phyloP scores from a whole-genome alignment of 2,329 filamentous ascomycete genomes.

The Metarhizium album region DNA sequence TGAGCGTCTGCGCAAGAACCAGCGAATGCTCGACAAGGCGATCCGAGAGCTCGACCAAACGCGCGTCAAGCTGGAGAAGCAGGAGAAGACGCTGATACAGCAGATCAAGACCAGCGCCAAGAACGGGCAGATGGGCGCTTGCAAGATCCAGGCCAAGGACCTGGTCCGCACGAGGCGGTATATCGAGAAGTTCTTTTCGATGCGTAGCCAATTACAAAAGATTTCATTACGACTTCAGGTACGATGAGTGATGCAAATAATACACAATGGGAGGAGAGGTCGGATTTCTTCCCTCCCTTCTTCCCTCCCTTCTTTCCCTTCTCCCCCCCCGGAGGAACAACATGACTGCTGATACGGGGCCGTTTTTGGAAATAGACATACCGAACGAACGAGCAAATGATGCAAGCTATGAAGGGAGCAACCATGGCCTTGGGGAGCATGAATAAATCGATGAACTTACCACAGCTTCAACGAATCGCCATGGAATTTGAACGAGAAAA shows the following conservation, averaged over 20 bases:
- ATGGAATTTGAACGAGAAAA: conserved; percentile 99
- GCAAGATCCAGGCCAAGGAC: conserved; percentile 97
- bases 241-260: conserved; percentile 9
- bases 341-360: conserved; percentile 6
- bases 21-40: conserved; percentile 92
- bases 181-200: conserved; percentile 96
- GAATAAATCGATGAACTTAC: conserved; percentile 97
- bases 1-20: conserved; percentile 84
- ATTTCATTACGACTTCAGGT: conserved; percentile 93
- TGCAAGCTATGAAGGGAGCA: conserved; percentile 98
- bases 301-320: too few relatives aligned
- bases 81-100: conserved; percentile 91
- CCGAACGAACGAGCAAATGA: conserved; percentile 98
- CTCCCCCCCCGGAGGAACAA: too few relatives aligned
- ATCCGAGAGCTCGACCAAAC: conserved; percentile 94
- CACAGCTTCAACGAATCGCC: conserved; percentile 86
- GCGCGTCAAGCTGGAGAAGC: conserved; percentile 90
- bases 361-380: conserved; percentile 55
- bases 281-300: too few relatives aligned
- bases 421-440: conserved; percentile 88
- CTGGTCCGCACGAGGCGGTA: conserved; percentile 87
- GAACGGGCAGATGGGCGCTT: conserved; percentile 95
- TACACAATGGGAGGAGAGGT: neutral
- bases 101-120: conserved; percentile 99
- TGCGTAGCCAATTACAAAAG: conserved; percentile 94